Percentiles rank a stretch among this genome's conserved stretches.
Evolutionary conservation across 2,329 filamentous ascomycete species (phyloP).

Genomic region (Phialocephala subalpina): DNA sequence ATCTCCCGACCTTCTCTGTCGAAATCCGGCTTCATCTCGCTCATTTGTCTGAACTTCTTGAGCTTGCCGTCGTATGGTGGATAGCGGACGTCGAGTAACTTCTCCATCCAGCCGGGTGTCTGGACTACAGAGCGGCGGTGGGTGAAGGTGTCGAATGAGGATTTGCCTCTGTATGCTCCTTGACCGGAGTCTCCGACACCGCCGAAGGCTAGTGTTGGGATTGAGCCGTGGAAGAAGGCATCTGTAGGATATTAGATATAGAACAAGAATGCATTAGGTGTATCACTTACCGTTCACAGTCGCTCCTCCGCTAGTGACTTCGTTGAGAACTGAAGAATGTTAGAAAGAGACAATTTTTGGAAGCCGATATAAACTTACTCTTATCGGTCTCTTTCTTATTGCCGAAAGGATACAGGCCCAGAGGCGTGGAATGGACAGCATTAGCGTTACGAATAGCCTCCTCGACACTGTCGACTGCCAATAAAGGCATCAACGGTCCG

Average conservation of each 20-base stretch:
- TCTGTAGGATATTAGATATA: conserved; percentile 28
- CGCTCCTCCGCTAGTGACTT: conserved; percentile 73
- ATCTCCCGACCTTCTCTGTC: conserved; percentile 64
- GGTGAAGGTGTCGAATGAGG: conserved; percentile 74
- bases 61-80: conserved; percentile 63
- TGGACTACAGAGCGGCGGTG: conserved; percentile 65
- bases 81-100: conserved; percentile 72
- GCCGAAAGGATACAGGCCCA: conserved; percentile 87
- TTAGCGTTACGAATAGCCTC: conserved; percentile 86
- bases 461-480: conserved; percentile 81
- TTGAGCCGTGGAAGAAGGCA: conserved; percentile 73
- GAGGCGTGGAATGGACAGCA: conserved; percentile 80
- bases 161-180: conserved; percentile 79
- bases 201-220: conserved; percentile 80
- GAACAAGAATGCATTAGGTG: too few relatives aligned
- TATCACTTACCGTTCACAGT: conserved; percentile 60
- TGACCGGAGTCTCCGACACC: conserved; percentile 82
- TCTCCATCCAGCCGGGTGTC: conserved; percentile 73
- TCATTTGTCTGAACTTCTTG: conserved; percentile 53
- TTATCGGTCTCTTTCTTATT: conserved; percentile 79
- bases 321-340: conserved; percentile 59
- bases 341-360: conserved; percentile 14
- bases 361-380: conserved; percentile 55
- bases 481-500: conserved; percentile 87
- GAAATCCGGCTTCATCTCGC: conserved; percentile 62